Evolutionary conservation across 805 yeast species (phyloP).

Genomic region (Zygosaccharomyces pseudorouxii): DNA sequence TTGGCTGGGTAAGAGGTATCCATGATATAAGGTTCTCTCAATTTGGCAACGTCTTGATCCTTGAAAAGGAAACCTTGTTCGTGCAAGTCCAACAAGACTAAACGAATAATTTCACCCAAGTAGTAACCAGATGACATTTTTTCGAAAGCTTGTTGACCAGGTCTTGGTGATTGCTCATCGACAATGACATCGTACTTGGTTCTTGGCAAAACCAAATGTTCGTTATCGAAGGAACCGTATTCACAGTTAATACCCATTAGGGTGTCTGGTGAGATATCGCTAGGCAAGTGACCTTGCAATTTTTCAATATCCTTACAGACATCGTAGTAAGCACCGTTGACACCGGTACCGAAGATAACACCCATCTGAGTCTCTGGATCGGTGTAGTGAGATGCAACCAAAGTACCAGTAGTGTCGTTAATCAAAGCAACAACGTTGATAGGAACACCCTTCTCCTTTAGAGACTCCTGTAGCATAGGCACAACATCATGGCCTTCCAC

Average conservation of each 20-base stretch:
- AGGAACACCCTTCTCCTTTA: conserved; percentile 61
- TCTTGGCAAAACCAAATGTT: conserved; percentile 77
- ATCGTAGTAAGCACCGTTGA: conserved; percentile 95
- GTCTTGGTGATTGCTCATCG: conserved; percentile 87
- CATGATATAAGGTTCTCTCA: conserved; percentile 63
- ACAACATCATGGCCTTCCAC: conserved; percentile 95
- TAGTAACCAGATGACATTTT: conserved; percentile 97
- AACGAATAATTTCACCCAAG: conserved; percentile 85
- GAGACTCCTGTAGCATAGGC: conserved; percentile 78
- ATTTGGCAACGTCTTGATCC: conserved; percentile 59
- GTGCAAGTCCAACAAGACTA: conserved; percentile 69
- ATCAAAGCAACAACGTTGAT: conserved; percentile 86
- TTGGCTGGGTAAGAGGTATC: conserved; percentile 86
- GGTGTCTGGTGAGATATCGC: conserved; percentile 57
- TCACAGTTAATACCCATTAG: conserved; percentile 98
- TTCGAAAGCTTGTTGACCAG: conserved; percentile 92
- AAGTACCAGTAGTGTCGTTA: conserved; percentile 95
- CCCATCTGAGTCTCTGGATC: conserved; percentile 91
- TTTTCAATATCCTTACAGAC: conserved; percentile 68
- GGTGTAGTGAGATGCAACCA: conserved; percentile 90
- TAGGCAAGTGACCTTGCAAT: conserved; percentile 62
- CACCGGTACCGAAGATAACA: conserved; percentile 94
- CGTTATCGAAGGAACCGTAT: conserved; percentile 96
- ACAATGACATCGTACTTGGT: conserved; percentile 79
- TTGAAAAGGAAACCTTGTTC: conserved; percentile 62